Conservation (phyloP, 257 asterid species). For the Jacaranda mimosifolia region DNA sequence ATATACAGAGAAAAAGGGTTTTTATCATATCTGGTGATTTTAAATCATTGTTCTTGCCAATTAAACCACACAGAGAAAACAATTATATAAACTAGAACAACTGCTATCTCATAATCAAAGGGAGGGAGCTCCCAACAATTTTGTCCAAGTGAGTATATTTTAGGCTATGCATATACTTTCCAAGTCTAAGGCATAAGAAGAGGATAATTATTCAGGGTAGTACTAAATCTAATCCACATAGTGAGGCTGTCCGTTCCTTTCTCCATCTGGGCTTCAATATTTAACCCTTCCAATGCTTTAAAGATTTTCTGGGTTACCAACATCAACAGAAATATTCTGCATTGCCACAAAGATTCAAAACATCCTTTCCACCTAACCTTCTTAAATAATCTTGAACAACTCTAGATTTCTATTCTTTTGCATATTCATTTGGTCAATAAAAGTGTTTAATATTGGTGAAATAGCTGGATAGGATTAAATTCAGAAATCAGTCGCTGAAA, state of each 20-base stretch:
- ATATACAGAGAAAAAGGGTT: background rate
- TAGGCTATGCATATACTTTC: too few species aligned
- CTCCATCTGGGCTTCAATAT: background rate
- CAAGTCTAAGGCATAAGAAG: too few species aligned
- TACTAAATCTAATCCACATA: too few species aligned
- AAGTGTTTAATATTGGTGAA: background rate
- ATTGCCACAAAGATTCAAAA: slow-evolving; percentile 20
- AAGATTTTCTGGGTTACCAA: background rate
- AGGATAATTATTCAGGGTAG: too few species aligned
- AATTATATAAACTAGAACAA: too few species aligned
- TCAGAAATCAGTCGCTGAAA: background rate
- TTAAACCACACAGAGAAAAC: too few species aligned
- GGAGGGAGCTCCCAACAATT: too few species aligned
- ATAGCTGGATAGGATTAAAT: background rate
- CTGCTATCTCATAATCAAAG: too few species aligned
- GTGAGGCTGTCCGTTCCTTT: background rate
- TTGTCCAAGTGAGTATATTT: too few species aligned
- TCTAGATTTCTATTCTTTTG: slow-evolving; percentile 12
- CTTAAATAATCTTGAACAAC: slow-evolving; percentile 5
- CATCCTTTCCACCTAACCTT: slow-evolving; percentile 26
- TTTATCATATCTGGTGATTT: slow-evolving; percentile 1
- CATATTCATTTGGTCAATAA: slow-evolving; percentile 10
- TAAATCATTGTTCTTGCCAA: background rate
- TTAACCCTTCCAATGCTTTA: slow-evolving; percentile 13
- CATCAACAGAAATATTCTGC: background rate